Evolutionary conservation across 352 stramenopile species (phyloP).

Genomic region (Globisporangium emineosum): DNA sequence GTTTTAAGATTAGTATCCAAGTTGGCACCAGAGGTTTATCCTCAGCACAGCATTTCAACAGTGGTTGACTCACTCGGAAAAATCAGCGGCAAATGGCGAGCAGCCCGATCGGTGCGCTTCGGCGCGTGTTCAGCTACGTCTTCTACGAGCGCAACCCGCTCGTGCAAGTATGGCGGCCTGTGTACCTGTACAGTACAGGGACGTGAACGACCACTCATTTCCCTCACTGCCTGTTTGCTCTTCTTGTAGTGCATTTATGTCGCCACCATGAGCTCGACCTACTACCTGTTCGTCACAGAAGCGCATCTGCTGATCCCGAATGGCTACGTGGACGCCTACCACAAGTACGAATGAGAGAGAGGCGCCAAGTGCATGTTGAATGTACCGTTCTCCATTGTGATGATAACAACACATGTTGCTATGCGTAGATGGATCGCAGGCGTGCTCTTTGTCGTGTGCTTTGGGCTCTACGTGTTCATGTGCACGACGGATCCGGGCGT

Average conservation of each 20-base stretch:
- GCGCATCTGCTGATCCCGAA: constrained; percentile 62
- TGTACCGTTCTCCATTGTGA: neutral
- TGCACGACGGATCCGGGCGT: constrained; percentile 73
- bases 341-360: constrained; percentile 41
- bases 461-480: constrained; percentile 66
- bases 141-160: constrained; percentile 66
- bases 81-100: neutral
- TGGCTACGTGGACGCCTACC: constrained; percentile 49
- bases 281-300: constrained; percentile 68
- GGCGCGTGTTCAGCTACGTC: constrained; percentile 52
- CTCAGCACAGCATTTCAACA: too few relatives aligned
- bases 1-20: neutral
- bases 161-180: constrained; percentile 61
- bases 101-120: constrained; percentile 24
- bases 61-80: neutral
- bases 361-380: neutral
- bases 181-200: too few relatives aligned
- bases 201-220: too few relatives aligned
- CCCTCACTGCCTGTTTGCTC: neutral
- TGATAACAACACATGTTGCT: constrained; percentile 2
- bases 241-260: constrained; percentile 64
- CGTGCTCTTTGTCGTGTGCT: constrained; percentile 51
- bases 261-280: constrained; percentile 58
- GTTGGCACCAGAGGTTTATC: too few relatives aligned
- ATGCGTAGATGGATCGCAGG: constrained; percentile 37